Evolutionary conservation across 371 early-diverging fungal genomes (phyloP).

Genomic region (Rhizopus stolonifer): DNA sequence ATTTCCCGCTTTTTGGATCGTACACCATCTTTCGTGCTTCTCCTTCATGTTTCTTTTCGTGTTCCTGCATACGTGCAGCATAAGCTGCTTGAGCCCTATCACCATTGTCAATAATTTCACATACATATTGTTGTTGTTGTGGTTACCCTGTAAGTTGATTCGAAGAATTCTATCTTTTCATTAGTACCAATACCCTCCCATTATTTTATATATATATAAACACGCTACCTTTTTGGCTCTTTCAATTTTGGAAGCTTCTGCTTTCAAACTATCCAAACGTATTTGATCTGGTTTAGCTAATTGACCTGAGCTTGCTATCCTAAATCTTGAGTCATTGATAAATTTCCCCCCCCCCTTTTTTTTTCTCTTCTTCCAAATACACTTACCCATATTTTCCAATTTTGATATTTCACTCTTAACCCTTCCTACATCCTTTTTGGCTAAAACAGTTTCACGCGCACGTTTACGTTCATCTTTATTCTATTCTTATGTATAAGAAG

Average conservation of each 20-base stretch:
- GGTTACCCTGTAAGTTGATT: constrained; percentile 12
- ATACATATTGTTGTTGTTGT: not conserved
- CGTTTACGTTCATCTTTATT: constrained; percentile 63
- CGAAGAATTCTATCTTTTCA: not conserved
- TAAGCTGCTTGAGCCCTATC: constrained; percentile 41
- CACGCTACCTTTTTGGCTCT: constrained; percentile 56
- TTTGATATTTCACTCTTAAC: constrained; percentile 43
- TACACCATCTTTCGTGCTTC: constrained; percentile 43
- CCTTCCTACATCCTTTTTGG: constrained; percentile 53
- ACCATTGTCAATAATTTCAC: not conserved
- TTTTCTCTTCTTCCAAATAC: no score
- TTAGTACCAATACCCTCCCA: no score
- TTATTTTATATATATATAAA: no score
- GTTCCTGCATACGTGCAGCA: constrained; percentile 37
- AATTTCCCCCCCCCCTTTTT: no score
- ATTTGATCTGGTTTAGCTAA: constrained; percentile 52
- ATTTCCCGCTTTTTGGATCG: constrained; percentile 44
- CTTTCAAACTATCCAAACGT: constrained; percentile 44
- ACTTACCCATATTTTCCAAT: constrained; percentile 49
- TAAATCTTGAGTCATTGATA: not conserved
- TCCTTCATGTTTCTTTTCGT: constrained; percentile 30
- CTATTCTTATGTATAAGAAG: constrained; percentile 19
- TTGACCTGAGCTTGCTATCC: constrained; percentile 29
- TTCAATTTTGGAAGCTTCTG: constrained; percentile 45
- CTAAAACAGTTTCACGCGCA: constrained; percentile 49